Evolutionary conservation across 2,329 filamentous ascomycete species (phyloP).

Genomic region (Pestalotiopsis fici): DNA sequence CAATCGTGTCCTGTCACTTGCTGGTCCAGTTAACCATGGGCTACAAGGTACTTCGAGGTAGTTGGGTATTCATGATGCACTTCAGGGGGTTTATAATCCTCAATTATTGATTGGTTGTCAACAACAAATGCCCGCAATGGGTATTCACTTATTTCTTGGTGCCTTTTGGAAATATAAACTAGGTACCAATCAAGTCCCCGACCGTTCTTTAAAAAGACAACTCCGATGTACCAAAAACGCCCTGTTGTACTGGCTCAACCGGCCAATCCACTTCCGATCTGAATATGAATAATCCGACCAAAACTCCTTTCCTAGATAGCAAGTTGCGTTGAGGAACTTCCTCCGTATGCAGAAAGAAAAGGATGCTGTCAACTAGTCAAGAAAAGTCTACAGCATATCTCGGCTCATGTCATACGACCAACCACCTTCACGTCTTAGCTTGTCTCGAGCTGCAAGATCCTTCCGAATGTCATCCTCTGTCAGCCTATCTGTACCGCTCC

Average conservation of each 20-base stretch:
- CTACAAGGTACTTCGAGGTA: no score
- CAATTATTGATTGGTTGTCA: background rate
- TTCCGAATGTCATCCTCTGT: constrained; percentile 72
- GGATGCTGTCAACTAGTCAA: background rate
- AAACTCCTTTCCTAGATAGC: background rate
- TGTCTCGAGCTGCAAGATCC: constrained; percentile 69
- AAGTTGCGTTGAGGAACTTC: background rate
- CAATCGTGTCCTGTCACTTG: no score
- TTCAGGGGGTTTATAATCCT: no score
- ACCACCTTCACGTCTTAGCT: constrained; percentile 68
- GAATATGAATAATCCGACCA: background rate
- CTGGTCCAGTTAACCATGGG: no score
- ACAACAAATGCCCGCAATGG: background rate
- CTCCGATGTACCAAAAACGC: background rate
- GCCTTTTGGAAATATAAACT: background rate
- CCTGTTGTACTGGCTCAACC: background rate
- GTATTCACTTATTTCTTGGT: background rate
- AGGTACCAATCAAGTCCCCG: background rate
- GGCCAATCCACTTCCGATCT: background rate
- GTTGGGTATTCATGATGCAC: no score
- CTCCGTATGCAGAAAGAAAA: background rate
- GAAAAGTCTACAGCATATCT: constrained; percentile 26
- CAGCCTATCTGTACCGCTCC: constrained; percentile 78
- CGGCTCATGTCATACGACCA: constrained; percentile 61
- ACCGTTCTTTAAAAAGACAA: background rate